A percentile compares a stretch with the other conserved stretches of the same genome.
These are phyloP conservation scores for Triticum dicoccoides DNA, from an alignment of 176 grass and related monocot species.

Conservation along the genomic window DNA sequence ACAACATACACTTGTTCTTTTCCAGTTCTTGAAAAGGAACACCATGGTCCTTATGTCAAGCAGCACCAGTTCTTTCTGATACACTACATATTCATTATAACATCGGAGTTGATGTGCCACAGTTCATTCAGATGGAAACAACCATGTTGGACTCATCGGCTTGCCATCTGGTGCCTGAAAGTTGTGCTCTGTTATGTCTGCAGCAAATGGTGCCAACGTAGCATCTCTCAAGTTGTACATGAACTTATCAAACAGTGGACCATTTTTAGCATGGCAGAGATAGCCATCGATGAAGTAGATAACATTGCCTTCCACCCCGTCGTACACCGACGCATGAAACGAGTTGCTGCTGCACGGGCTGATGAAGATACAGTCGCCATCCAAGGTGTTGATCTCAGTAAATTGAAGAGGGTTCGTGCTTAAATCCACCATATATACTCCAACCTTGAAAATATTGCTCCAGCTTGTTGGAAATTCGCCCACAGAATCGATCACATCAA, in stretches of 20 bases:
- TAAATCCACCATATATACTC: neutral
- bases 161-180: conserved; percentile 14
- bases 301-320: conserved; percentile 12
- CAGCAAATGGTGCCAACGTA: conserved; percentile 13
- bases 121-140: conserved; percentile 34
- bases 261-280: conserved; percentile 10
- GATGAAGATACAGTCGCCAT: conserved; percentile 40
- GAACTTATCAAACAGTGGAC: conserved; percentile 5
- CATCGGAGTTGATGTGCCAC: neutral
- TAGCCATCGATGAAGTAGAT: conserved; percentile 32
- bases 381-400: conserved; percentile 19
- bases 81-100: neutral
- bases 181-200: neutral
- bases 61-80: neutral
- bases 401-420: conserved; percentile 10
- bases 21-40: conserved; percentile 9
- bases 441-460: conserved; percentile 7
- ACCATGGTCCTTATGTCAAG: neutral
- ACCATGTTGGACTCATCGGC: conserved; percentile 35
- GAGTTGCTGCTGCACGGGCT: conserved; percentile 33
- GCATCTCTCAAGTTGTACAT: conserved; percentile 28
- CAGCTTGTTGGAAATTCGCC: neutral
- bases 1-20: neutral
- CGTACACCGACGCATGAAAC: conserved; percentile 15
- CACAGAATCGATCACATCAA: too few species aligned